phyloP scores from a whole-genome alignment of 495 filamentous ascomycete species.

The Cercophora scortea region DNA sequence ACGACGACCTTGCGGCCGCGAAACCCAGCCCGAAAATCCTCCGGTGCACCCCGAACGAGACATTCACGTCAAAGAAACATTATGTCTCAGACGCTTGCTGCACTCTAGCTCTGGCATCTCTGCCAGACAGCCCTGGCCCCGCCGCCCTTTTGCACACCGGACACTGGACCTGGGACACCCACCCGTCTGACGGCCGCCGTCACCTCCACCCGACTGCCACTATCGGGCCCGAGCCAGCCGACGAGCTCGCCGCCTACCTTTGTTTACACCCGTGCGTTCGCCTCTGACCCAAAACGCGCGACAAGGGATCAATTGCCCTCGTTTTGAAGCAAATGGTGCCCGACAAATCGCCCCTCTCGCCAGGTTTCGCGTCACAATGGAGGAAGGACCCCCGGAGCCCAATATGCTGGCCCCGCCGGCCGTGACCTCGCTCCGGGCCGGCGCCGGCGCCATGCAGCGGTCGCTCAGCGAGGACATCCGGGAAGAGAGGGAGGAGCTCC shows the following conservation, averaged over 20 bases:
- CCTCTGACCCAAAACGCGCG: slow-evolving; percentile 1
- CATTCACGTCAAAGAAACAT: slow-evolving; percentile 32
- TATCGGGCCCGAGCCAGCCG: no score
- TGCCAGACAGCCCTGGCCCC: slow-evolving; percentile 30
- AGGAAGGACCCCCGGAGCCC: slow-evolving; percentile 27
- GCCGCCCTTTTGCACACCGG: background rate
- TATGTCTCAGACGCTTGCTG: slow-evolving; percentile 40
- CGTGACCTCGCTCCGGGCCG: slow-evolving; percentile 40
- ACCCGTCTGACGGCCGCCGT: background rate
- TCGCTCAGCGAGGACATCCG: slow-evolving; percentile 48
- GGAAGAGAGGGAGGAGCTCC: slow-evolving; percentile 81
- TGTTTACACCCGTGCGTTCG: background rate
- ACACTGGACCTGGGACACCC: slow-evolving; percentile 3
- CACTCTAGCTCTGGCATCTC: slow-evolving; percentile 41
- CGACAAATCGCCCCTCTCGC: background rate
- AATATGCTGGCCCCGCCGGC: slow-evolving; percentile 37
- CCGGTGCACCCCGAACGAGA: slow-evolving; percentile 10
- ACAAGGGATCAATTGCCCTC: slow-evolving; percentile 1
- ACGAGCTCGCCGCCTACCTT: background rate
- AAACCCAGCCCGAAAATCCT: background rate
- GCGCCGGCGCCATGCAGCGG: slow-evolving; percentile 42
- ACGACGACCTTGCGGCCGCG: background rate
- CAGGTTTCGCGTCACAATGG: slow-evolving; percentile 29
- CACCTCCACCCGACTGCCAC: background rate
- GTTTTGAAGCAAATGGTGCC: slow-evolving; percentile 12